These are phyloP conservation scores for Pterocarpus santalinus DNA, from an alignment of 306 rosid genomes.

Conservation along the genomic window DNA sequence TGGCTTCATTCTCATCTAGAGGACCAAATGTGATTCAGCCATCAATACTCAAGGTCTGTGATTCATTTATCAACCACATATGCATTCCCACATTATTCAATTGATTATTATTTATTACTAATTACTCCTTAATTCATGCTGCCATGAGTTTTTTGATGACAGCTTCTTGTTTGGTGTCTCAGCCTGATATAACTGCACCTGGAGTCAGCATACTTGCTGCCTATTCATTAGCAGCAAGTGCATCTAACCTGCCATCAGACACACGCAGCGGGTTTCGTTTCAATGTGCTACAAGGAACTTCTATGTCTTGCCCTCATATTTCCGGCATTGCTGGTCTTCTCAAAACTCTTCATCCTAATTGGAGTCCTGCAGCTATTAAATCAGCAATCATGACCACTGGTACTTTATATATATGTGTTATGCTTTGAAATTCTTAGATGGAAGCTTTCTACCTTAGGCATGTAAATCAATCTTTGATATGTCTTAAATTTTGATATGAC, in stretches of 20 bases:
- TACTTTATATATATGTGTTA: not conserved
- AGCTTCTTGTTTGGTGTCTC: not conserved
- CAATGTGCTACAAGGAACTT: conserved; percentile 62
- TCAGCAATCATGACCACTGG: conserved; percentile 81
- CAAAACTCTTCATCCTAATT: conserved; percentile 54
- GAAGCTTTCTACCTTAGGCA: not conserved
- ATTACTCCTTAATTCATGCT: not conserved
- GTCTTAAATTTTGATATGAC: not conserved
- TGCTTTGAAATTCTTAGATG: not conserved
- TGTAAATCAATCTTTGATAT: too few species aligned
- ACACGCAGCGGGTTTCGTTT: conserved; percentile 52
- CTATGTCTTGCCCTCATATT: conserved; percentile 60
- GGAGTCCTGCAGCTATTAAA: conserved; percentile 56
- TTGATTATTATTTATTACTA: not conserved
- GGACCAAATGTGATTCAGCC: conserved; percentile 62
- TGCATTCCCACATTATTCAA: not conserved
- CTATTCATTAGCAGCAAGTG: conserved; percentile 46
- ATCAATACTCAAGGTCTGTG: conserved; percentile 61
- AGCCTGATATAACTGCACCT: conserved; percentile 61
- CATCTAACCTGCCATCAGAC: conserved; percentile 47
- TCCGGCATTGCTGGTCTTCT: conserved; percentile 51
- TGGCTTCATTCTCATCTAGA: conserved; percentile 49
- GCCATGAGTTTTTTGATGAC: not conserved
- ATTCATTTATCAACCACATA: not conserved
- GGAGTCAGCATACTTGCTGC: conserved; percentile 67